phyloP scores from a whole-genome alignment of 208 protist species.

The Naegleria lovaniensis region DNA sequence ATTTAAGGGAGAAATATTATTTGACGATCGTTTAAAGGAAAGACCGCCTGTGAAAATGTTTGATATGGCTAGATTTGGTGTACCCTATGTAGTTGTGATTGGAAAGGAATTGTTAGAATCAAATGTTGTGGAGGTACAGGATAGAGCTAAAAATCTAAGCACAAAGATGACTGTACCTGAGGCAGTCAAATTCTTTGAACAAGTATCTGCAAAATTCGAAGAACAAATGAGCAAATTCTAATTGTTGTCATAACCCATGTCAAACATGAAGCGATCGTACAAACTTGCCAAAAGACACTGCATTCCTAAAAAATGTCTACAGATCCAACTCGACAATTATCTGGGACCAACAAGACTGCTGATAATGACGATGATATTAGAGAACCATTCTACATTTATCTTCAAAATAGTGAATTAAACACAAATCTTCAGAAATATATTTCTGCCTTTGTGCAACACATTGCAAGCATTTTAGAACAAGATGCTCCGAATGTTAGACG shows the following conservation, averaged over 20 bases:
- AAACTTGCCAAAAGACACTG: too few relatives aligned
- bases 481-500: background rate
- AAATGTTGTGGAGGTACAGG: background rate
- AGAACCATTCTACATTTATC: slow-evolving; percentile 28
- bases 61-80: background rate
- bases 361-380: background rate
- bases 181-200: background rate
- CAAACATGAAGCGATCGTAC: too few relatives aligned
- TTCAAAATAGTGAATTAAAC: slow-evolving; percentile 27
- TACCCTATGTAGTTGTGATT: background rate
- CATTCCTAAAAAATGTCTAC: background rate
- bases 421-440: slow-evolving; percentile 28
- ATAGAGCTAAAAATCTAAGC: background rate
- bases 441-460: slow-evolving; percentile 20
- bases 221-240: background rate
- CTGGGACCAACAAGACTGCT: background rate
- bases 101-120: slow-evolving; percentile 1
- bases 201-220: background rate
- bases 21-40: background rate
- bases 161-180: background rate
- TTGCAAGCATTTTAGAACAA: slow-evolving; percentile 20
- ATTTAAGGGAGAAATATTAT: background rate
- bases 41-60: background rate
- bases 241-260: too few relatives aligned
- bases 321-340: background rate